Conservation (phyloP, 1,139 yeast genomes). For the Yamadazyma diddensiae region DNA sequence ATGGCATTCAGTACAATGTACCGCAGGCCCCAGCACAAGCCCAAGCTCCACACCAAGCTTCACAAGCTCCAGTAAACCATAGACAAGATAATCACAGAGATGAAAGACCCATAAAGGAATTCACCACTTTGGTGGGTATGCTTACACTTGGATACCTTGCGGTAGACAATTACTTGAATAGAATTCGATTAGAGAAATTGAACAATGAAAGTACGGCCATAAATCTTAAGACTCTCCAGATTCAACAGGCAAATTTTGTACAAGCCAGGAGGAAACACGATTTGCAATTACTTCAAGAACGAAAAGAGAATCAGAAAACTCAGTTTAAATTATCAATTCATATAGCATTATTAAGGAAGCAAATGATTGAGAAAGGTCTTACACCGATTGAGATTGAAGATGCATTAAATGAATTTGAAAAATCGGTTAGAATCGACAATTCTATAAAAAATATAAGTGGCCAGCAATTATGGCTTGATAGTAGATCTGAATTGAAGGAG, state of each 20-base stretch:
- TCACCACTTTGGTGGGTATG: constrained; percentile 37
- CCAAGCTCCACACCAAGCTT: background rate
- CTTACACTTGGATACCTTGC: constrained; percentile 46
- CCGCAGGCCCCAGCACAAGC: background rate
- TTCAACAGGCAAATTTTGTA: constrained; percentile 42
- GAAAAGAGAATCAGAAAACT: constrained; percentile 47
- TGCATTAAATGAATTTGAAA: constrained; percentile 53
- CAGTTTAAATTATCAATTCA: constrained; percentile 62
- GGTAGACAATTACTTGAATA: constrained; percentile 46
- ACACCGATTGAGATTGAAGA: constrained; percentile 53
- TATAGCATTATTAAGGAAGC: constrained; percentile 59
- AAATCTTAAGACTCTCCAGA: constrained; percentile 40
- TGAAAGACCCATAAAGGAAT: constrained; percentile 23
- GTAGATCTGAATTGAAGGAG: constrained; percentile 46
- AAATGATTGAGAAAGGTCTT: constrained; percentile 48
- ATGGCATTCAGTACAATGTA: background rate
- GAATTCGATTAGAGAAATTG: constrained; percentile 41
- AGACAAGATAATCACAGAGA: constrained; percentile 1
- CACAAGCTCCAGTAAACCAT: background rate
- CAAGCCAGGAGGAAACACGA: constrained; percentile 48
- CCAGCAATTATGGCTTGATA: constrained; percentile 58
- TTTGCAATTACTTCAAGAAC: constrained; percentile 44
- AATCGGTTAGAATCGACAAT: constrained; percentile 52
- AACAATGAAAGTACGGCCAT: constrained; percentile 38
- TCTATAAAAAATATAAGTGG: constrained; percentile 54